Evolutionary conservation across 345 rosid genomes (phyloP), one percentile per base, ranked within the genome.

Genomic region (Acer negundo): DNA sequence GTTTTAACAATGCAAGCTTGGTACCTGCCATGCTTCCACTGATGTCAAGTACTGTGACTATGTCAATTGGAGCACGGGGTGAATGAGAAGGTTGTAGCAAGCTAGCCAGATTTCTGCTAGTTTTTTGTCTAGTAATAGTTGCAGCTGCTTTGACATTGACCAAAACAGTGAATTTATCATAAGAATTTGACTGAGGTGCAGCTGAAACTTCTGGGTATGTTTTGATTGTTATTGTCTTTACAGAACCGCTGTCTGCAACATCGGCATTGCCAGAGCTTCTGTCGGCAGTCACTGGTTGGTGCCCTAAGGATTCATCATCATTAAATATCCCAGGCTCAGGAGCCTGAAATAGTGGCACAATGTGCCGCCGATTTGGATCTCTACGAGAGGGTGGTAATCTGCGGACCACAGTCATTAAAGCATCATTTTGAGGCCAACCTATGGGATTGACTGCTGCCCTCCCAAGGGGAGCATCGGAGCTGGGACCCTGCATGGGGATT

Each of bases 21-120:
- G 97, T 97, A 62, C 99, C 99, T 0, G 99, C 95, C 98, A 97
- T 97, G 86, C 99, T 97, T 49, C 98, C 98, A 73, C 99, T 97
- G 78, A 89, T 86, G 79, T 97, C 99, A 77, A 97, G 98, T 31
- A 94, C 96, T 0, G 97, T 94, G 62, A 97, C 98, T 55, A 94
- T 86, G 80, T 97, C 99, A 78, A 97, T 75, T 0, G 97, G 91
- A 70, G 94, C 94, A 69, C 97, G 92, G 0, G 91, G 90, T 83
- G 79, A 78, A 46, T 53, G 88, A 53, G 87, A 80, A 55, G 80
- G 74, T 74, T 86, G 90, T 59, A 71, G 79, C 78, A 87, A 73
- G 72, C 73, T 76, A 69, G 78, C 72, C 67, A 78, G 87, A 70
- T 80, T 81, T 69, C 79, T 81, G 64, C 83, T 68, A 1, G 66